Evolutionary conservation across 441 rosid genomes (phyloP), one percentile per base, ranked within the genome.

Genomic region (Gossypium davidsonii): DNA sequence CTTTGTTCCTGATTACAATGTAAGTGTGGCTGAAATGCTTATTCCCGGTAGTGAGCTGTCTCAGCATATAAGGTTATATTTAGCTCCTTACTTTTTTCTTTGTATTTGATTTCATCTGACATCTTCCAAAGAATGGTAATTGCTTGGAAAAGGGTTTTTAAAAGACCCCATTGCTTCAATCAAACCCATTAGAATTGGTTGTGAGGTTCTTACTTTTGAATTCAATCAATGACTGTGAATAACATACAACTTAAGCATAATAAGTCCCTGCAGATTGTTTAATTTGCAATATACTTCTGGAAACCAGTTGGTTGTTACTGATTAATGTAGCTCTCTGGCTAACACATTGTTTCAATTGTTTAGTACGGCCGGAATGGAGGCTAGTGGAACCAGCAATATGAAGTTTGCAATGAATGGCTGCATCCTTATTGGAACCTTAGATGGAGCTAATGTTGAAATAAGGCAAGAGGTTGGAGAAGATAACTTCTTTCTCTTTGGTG

Each of bases 341-440:
- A 51, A 68, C 46, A 52, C 23, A 15, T 68, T 15, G 10, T 55
- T 55, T 55, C 14, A 7, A 67, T 52, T 59, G 31, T 76, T 66
- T 79, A 94, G 99, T 79, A 94, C 99, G 31, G 94, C 98, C 63
- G 99, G 99, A 25, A 94, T 94, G 99, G 99, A 94, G 86, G 99
- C 99, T 44, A 94, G 99, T 84, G 99, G 99, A 81, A 94, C 99
- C 71, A 92, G 99, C 85, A 94, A 94, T 83, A 94, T 94, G 99
- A 94, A 94, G 88, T 94, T 94, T 83, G 82, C 98, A 2, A 92
- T 94, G 97, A 94, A 94, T 74, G 97, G 99, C 23, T 92, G 99
- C 78, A 70, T 92, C 71, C 81, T 83, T 51, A 92, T 94, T 61
- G 98, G 99, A 58, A 94, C 99, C 23, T 82, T 94, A 79, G 99